Percentiles rank a stretch among this genome's conserved stretches.
Evolutionary conservation across 805 yeast genomes (phyloP).

Genomic region (Alloascoidea africana): DNA sequence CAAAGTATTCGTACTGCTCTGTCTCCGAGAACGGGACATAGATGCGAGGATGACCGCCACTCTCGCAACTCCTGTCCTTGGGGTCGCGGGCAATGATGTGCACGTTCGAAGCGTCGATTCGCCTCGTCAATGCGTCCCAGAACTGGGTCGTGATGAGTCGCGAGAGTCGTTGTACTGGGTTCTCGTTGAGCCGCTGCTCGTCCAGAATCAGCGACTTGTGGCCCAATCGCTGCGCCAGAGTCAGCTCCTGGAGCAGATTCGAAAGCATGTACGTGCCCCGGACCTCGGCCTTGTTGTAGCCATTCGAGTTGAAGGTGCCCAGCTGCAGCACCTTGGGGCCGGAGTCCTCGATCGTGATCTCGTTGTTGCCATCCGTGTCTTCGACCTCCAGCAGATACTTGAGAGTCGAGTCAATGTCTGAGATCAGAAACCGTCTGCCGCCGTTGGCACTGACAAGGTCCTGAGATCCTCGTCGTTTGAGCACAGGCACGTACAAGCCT

Average conservation of each 20-base stretch:
- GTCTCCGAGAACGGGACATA: conserved; percentile 57
- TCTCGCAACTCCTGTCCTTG: conserved; percentile 52
- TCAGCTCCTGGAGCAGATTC: conserved; percentile 74
- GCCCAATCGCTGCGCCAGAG: conserved; percentile 73
- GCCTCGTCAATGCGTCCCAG: conserved; percentile 69
- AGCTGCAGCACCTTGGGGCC: conserved; percentile 69
- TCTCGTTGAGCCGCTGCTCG: conserved; percentile 72
- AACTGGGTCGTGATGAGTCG: conserved; percentile 63
- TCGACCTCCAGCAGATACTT: conserved; percentile 48
- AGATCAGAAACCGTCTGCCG: conserved; percentile 35
- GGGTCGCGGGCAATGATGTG: conserved; percentile 64
- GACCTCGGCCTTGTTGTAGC: conserved; percentile 55
- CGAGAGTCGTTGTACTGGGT: conserved; percentile 67
- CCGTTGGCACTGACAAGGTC: conserved; percentile 14
- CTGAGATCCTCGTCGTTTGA: conserved; percentile 36
- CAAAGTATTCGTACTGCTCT: conserved; percentile 63
- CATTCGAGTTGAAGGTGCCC: conserved; percentile 78
- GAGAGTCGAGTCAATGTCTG: conserved; percentile 54
- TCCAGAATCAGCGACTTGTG: conserved; percentile 65
- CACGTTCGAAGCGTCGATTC: conserved; percentile 45
- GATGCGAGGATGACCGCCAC: conserved; percentile 59
- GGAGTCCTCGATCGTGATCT: conserved; percentile 72
- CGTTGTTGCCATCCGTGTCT: conserved; percentile 61
- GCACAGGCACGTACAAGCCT: too few relatives aligned
- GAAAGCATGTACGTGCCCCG: conserved; percentile 86